Conservation (phyloP, 2,329 filamentous ascomycete species). For the Neofusicoccum parvum region DNA sequence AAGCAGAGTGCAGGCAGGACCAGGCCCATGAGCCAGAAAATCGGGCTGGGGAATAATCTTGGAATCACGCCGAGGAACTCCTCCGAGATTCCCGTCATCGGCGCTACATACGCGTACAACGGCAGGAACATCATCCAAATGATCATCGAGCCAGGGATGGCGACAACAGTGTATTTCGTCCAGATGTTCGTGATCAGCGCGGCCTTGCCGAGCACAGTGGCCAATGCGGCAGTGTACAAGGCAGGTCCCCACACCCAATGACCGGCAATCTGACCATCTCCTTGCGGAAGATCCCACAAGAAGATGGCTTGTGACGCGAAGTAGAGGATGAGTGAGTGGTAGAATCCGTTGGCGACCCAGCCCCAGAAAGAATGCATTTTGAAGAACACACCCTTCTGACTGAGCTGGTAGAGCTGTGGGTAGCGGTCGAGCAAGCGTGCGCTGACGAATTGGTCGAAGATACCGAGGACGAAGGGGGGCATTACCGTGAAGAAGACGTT, state of each 20-base stretch:
- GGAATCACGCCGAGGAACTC: constrained; percentile 88
- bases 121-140: constrained; percentile 92
- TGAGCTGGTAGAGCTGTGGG: constrained; percentile 90
- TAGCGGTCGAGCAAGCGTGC: constrained; percentile 92
- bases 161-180: constrained; percentile 97
- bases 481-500: constrained; percentile 97
- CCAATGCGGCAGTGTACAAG: constrained; percentile 91
- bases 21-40: constrained; percentile 91
- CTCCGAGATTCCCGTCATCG: constrained; percentile 74
- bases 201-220: constrained; percentile 92
- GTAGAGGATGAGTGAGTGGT: constrained; percentile 94
- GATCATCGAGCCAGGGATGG: constrained; percentile 89
- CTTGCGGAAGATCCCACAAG: constrained; percentile 74
- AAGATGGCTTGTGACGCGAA: constrained; percentile 80
- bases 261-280: constrained; percentile 79
- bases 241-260: constrained; percentile 98
- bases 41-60: constrained; percentile 74
- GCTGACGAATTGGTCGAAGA: constrained; percentile 97
- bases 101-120: constrained; percentile 82
- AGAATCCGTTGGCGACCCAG: constrained; percentile 93
- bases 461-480: constrained; percentile 90
- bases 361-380: constrained; percentile 87
- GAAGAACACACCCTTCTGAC: constrained; percentile 93
- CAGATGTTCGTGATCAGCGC: constrained; percentile 95
- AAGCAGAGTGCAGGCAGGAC: constrained; percentile 81